Evolutionary conservation across 2,329 filamentous ascomycete genomes (phyloP).

Genomic region (Colletotrichum eremochloae): DNA sequence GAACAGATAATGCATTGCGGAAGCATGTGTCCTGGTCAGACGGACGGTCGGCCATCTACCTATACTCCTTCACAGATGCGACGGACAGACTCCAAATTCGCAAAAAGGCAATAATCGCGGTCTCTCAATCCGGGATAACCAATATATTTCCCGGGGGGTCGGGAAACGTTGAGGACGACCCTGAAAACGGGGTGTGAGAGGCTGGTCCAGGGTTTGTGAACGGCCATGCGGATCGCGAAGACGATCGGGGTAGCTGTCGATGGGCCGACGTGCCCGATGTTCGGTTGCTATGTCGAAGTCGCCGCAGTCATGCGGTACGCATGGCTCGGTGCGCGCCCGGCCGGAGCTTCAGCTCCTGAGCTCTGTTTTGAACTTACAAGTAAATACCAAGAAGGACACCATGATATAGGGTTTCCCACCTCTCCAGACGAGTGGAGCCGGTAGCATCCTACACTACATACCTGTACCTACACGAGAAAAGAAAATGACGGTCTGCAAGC

Average conservation of each 20-base stretch:
- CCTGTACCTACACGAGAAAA: constrained; percentile 6
- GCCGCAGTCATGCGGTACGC: neutral
- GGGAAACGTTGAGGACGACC: constrained; percentile 24
- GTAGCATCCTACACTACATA: neutral
- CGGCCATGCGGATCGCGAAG: neutral
- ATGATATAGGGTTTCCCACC: constrained; percentile 28
- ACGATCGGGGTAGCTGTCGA: neutral
- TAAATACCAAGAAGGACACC: neutral
- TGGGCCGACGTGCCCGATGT: neutral
- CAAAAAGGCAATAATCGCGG: neutral
- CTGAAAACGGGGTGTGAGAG: constrained; percentile 17
- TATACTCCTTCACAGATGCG: constrained; percentile 1
- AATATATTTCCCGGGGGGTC: neutral
- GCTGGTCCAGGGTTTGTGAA: constrained; percentile 12
- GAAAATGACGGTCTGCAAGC: constrained; percentile 20
- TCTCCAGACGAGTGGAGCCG: constrained; percentile 29
- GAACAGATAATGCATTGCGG: constrained; percentile 4
- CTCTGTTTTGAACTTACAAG: neutral
- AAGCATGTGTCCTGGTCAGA: neutral
- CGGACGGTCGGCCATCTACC: neutral
- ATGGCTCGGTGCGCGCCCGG: neutral
- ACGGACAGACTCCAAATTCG: neutral
- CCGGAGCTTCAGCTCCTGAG: constrained; percentile 39
- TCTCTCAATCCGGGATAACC: constrained; percentile 3
- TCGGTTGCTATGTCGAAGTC: neutral